Conservation (phyloP, 257 asterid genomes). For the Solanum commersonii region DNA sequence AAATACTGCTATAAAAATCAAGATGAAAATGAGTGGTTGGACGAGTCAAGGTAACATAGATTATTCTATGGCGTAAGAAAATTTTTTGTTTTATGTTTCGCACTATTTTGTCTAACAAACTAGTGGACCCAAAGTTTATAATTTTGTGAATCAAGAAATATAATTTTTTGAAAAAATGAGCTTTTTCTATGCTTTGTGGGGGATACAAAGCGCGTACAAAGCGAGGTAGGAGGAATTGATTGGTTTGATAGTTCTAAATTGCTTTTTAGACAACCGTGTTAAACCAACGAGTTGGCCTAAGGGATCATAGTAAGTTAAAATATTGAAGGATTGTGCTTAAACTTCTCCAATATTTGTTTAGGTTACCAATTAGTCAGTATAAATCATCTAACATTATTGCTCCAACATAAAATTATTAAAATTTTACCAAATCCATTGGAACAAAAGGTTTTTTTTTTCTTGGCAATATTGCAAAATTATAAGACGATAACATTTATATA, state of each 20-base stretch:
- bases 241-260: not conserved
- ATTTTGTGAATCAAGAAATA: not conserved
- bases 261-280: not conserved
- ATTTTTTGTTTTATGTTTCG: accelerated
- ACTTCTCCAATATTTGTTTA: not conserved
- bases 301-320: not conserved
- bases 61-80: not conserved
- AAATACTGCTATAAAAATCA: not conserved
- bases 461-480: not conserved
- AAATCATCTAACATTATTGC: not conserved
- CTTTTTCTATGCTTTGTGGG: not conserved
- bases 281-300: not conserved
- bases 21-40: not conserved
- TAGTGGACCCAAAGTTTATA: not conserved
- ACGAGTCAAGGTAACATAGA: not conserved
- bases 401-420: not conserved
- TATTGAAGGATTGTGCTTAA: not conserved
- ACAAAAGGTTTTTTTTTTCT: not conserved
- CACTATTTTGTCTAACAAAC: not conserved
- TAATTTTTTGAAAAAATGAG: not conserved
- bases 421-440: not conserved
- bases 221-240: not conserved
- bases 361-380: not conserved
- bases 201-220: not conserved
- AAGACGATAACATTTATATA: not conserved